phyloP scores from a whole-genome alignment of 305 asterid species.

The Fraxinus greggii region DNA sequence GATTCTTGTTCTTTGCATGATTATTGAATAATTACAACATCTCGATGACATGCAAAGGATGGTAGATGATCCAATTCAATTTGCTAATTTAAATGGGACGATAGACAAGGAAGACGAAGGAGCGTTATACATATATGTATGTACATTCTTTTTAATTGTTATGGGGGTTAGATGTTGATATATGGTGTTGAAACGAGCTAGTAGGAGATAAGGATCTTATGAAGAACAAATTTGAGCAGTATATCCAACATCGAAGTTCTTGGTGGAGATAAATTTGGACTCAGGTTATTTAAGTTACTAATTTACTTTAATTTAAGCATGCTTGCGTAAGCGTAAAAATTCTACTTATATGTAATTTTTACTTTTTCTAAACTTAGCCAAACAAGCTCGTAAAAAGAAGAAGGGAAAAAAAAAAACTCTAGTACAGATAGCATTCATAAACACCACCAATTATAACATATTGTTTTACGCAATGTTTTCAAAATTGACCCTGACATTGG shows the following conservation, averaged over 20 bases:
- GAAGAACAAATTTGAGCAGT: not conserved
- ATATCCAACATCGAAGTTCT: not conserved
- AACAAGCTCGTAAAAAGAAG: not conserved
- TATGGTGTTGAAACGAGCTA: not conserved
- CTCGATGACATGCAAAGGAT: conserved; percentile 45
- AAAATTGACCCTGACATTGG: no score
- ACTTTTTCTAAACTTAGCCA: not conserved
- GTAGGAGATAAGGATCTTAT: not conserved
- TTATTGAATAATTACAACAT: no score
- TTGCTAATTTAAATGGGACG: conserved; percentile 37
- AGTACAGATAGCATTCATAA: no score
- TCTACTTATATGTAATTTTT: not conserved
- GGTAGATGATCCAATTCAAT: conserved; percentile 45
- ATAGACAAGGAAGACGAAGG: conserved; percentile 54
- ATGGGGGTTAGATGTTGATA: not conserved
- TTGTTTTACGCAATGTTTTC: no score
- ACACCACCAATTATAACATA: no score
- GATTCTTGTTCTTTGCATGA: no score
- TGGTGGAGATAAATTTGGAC: not conserved
- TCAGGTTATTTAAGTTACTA: not conserved
- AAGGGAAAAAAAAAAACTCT: no score
- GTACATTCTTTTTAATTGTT: not conserved
- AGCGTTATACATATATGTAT: not conserved
- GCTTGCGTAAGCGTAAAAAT: no score
- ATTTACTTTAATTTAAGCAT: no score